Base-by-base conservation (phyloP, 2,329 filamentous ascomycete species). In the Tolypocladium nubicola region DNA sequence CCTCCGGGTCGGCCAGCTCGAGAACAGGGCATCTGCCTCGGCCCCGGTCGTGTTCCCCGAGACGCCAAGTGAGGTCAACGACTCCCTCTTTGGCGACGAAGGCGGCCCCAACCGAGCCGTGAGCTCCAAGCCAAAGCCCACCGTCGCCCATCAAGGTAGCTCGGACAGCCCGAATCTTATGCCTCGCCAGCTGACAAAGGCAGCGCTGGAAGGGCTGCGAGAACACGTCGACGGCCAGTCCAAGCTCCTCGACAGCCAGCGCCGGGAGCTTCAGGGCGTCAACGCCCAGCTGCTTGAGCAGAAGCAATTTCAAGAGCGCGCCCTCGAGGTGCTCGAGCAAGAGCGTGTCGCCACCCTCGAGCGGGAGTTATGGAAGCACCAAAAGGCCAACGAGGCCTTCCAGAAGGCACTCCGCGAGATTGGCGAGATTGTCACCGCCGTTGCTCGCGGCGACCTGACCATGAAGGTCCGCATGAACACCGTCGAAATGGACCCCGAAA, bases 361-460 rank as follows among this genome's bases (percentile, higher is more conserved):
- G 75, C 85, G 93, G 59, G 94, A 99, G 73, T 80, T 99, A 59
- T 91, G 89, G 79, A 97, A 97, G 75, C 92, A 97, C 69, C 92
- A 96, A 71, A 94, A 97, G 75, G 94, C 95, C 69, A 99, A 99
- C 73, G 86, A 96, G 73, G 95, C 94, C 65, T 99, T 97, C 81
- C 92, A 97, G 71, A 97, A 97, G 74, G 94, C 94, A 13, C 77
- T 99, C 39, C 85, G 92, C 62, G 94, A 99, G 72, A 97, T 99
- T 64, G 94, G 94, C 65, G 94, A 93, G 69, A 97, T 99, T 65
- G 90, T 97, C 67, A 97, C 94, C 26, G 92, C 93, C 61, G 94
- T 97, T 63, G 94, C 93, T 58, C 90, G 90, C 66, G 93, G 93
- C 73, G 93, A 97, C 70, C 79, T 97, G 60, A 96, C 91, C 71